phyloP scores from a whole-genome alignment of 495 filamentous ascomycete genomes.

The Lophiostoma macrostomum region DNA sequence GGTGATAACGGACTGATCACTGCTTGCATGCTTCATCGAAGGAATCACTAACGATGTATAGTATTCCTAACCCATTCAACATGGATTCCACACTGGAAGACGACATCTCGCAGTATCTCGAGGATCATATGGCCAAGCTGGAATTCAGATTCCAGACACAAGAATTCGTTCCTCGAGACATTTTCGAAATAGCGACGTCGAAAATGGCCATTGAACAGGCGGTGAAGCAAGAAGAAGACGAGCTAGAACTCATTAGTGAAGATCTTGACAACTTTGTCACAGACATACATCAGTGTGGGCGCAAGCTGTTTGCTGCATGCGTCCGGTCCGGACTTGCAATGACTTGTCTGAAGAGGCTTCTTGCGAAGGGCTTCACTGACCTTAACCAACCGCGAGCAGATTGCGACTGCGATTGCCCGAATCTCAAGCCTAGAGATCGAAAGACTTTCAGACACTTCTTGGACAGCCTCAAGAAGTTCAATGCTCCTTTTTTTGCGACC shows the following conservation, averaged over 20 bases:
- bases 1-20: too few relatives aligned
- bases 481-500: background rate
- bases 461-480: conserved; percentile 1
- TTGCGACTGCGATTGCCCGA: background rate
- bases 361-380: conserved; percentile 5
- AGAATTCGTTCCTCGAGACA: background rate
- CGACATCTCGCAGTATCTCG: background rate
- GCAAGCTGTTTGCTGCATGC: conserved; percentile 8
- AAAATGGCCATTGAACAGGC: background rate
- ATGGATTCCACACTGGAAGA: too few relatives aligned
- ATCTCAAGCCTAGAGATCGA: background rate
- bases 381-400: background rate
- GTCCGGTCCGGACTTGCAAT: background rate
- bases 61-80: too few relatives aligned
- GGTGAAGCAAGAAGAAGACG: background rate
- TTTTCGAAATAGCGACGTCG: conserved; percentile 2
- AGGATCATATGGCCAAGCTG: background rate
- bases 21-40: too few relatives aligned
- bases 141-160: background rate
- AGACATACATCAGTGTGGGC: background rate
- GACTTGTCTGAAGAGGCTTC: conserved; percentile 4
- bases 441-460: background rate
- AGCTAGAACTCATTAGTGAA: background rate
- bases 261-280: background rate
- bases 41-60: too few relatives aligned